Conservation (phyloP, 2,329 filamentous ascomycete genomes). For the Scolecobasidium constrictum region DNA sequence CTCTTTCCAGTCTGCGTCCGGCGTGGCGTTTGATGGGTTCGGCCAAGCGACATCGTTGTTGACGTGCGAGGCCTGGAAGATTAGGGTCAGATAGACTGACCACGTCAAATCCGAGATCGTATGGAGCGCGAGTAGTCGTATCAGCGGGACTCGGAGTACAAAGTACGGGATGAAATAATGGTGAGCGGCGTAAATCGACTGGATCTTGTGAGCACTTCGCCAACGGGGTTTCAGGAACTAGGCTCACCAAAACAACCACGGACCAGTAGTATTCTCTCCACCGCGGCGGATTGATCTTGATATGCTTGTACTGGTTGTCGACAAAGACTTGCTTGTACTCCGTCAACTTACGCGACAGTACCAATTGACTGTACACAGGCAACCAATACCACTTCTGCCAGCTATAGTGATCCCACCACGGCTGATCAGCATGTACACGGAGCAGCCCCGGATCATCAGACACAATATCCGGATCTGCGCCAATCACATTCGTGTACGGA, state of each 20-base stretch:
- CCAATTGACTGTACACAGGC: constrained; percentile 8
- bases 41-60: constrained; percentile 9
- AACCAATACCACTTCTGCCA: constrained; percentile 9
- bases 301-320: constrained; percentile 7
- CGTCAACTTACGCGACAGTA: constrained; percentile 6
- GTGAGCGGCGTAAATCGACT: constrained; percentile 8
- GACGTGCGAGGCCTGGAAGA: constrained; percentile 9
- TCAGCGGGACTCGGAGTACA: constrained; percentile 2
- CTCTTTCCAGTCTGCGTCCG: constrained; percentile 3
- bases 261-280: constrained; percentile 2
- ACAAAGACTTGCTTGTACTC: constrained; percentile 8
- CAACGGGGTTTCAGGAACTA: not conserved
- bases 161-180: constrained; percentile 5
- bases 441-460: constrained; percentile 6
- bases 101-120: constrained; percentile 7
- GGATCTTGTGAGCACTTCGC: not conserved
- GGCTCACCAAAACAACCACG: constrained; percentile 4
- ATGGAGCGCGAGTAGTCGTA: constrained; percentile 7
- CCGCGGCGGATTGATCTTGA: constrained; percentile 8
- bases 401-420: constrained; percentile 8
- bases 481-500: constrained; percentile 7
- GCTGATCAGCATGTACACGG: constrained; percentile 7
- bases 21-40: not conserved
- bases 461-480: constrained; percentile 7
- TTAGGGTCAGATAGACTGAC: constrained; percentile 9